Evolutionary conservation across 768 basidiomycete species (phyloP), one percentile per base, ranked within the genome.

Genomic region (Cubamyces lactineus): DNA sequence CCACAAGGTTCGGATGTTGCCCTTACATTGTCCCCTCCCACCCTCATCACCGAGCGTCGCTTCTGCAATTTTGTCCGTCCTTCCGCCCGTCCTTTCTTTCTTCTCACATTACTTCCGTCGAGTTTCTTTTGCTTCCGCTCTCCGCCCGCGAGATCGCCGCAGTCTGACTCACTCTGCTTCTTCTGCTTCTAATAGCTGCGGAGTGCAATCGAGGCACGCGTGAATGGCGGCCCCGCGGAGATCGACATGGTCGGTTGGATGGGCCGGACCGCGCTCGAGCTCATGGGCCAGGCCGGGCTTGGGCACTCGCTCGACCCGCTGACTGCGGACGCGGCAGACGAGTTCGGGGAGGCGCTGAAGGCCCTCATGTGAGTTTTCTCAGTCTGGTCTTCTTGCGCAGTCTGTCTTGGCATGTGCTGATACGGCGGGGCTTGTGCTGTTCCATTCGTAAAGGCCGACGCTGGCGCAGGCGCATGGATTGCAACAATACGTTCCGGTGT

Each of bases 281-380:
- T 83, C 34, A 77, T 84, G 48, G 81, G 80, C 5, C 81, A 79
- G 70, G 77, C 76, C 23, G 80, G 82, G 4, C 73, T 84, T 19
- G 78, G 78, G 1, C 73, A 70, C 53, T 73, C 76, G 1, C 76
- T 78, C 58, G 75, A 77, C 52, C 56, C 66, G 9, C 70, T 83
- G 3, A 64, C 61, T 5, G 75, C 75, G 45, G 74, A 76, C 0
- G 74, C 41, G 9, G 15, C 53, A 30, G 59, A 62, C 23, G 41
- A 46, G 17, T 60, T 42, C 39, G 61, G 53, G 17, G 54, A 47
- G 17, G 57, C 61, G 1, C 40, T 66, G 9, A 66, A 66, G 19
- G 24, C 24, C 73, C 63, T 75, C 70, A n/a, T 81, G 67, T 72
- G 24, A 42, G 70, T 62, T 1, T 19, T 19, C 15, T n/a, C 21